Percentiles rank a stretch among this genome's conserved stretches.
Conservation (phyloP, 2,329 filamentous ascomycete species). For the Elsinoe ampelina region DNA sequence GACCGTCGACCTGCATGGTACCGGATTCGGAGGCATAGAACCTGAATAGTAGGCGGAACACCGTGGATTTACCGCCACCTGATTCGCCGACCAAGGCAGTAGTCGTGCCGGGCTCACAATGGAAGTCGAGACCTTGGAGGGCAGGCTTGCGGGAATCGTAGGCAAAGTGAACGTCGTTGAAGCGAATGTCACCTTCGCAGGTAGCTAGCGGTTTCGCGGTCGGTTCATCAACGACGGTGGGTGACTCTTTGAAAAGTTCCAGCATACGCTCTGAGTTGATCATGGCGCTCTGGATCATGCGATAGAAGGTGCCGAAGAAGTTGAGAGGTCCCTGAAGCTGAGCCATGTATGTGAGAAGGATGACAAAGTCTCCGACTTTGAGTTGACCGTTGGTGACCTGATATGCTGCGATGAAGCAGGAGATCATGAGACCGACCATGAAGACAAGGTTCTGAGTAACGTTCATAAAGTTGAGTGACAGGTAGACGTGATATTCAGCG, state of each 20-base stretch:
- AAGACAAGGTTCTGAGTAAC: constrained; percentile 56
- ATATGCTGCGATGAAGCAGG: constrained; percentile 59
- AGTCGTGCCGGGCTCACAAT: constrained; percentile 79
- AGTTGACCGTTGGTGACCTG: constrained; percentile 55
- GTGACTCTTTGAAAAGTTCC: constrained; percentile 92
- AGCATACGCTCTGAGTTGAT: constrained; percentile 93
- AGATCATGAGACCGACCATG: constrained; percentile 55
- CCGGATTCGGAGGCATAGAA: constrained; percentile 85
- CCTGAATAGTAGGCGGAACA: constrained; percentile 90
- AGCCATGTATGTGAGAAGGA: constrained; percentile 64
- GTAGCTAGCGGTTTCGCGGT: constrained; percentile 52
- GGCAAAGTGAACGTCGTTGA: constrained; percentile 81
- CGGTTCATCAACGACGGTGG: constrained; percentile 74
- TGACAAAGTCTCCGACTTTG: constrained; percentile 59
- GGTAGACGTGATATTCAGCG: constrained; percentile 48
- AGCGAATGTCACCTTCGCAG: constrained; percentile 75
- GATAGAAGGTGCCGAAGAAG: constrained; percentile 86
- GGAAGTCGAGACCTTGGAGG: constrained; percentile 72
- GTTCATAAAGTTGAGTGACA: constrained; percentile 51
- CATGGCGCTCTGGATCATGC: constrained; percentile 91
- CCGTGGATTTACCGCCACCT: constrained; percentile 90
- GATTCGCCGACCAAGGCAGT: constrained; percentile 95
- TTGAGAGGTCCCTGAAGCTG: constrained; percentile 62
- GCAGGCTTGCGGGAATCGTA: constrained; percentile 84
- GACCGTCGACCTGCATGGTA: constrained; percentile 73